Evolutionary conservation across 805 yeast genomes (phyloP), one percentile per base, ranked within the genome.

Genomic region (Nakazawaea molendinolei): DNA sequence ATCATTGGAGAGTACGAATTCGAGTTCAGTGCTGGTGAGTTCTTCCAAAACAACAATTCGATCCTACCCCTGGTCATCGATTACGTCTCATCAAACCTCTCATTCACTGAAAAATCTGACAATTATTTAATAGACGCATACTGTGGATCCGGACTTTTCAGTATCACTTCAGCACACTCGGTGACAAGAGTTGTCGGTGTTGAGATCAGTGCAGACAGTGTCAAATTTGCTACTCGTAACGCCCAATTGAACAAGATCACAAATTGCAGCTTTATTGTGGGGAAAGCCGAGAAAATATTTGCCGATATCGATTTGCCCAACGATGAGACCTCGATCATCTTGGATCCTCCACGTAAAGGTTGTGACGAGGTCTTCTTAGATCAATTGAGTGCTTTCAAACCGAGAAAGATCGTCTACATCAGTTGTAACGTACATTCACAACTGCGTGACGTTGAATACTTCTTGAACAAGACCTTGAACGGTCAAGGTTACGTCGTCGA

Each of bases 391-490:
- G 85, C 68, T 15, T 92, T 84, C 59, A 67, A 73, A 43, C 97
- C 98, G 3, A 82, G 82, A 12, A 78, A 79, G 48, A 76, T 92
- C 37, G 94, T 92, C n/a, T 92, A 92, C 60, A 84, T 92, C 39
- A 86, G 95, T 43, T 92, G 98, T 67, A 92, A 92, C 53, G 98
- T 92, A 33, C 97, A 90, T 61, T 86, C 96, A 14, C 98, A 92
- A 60, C 97, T 97, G 4, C 69, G 97, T 49, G 98, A 92, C 56
- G 55, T 92, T 31, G 90, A 86, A 47, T 87, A 77, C 65, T 84
- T 92, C 51, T 56, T 89, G 39, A 73, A 70, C 43, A 69, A 77
- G 24, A 79, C 90, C 7, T 67, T 61, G 23, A 65, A 75, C 45
- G 92, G 92, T 4, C 47, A 54, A 6, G 52, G 69, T 26, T 92